phyloP scores from a whole-genome alignment of 305 asterid genomes.

The Lippia alba region DNA sequence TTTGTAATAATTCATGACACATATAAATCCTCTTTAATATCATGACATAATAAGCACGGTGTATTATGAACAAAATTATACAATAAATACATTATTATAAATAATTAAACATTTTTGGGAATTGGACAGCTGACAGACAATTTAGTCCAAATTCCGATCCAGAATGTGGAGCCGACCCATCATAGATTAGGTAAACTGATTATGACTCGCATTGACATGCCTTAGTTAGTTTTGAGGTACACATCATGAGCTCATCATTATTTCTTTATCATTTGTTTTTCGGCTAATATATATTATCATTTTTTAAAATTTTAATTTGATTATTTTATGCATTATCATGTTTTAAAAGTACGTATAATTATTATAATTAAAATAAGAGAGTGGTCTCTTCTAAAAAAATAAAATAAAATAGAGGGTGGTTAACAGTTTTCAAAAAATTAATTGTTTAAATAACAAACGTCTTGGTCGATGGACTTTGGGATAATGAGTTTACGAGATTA shows the following conservation, averaged over 20 bases:
- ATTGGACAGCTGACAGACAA: slow-evolving; percentile 23
- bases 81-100: not conserved
- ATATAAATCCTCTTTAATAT: not conserved
- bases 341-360: slow-evolving; percentile 2
- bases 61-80: not conserved
- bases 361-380: too few relatives aligned
- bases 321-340: not conserved
- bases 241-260: slow-evolving; percentile 1
- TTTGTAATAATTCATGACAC: not conserved
- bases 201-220: slow-evolving; percentile 21
- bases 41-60: too few relatives aligned
- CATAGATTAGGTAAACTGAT: not conserved
- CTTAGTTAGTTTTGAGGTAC: slow-evolving; percentile 13
- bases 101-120: slow-evolving; percentile 15
- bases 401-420: too few relatives aligned
- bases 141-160: slow-evolving; percentile 30
- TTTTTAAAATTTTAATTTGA: not conserved
- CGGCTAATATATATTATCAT: not conserved
- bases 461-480: too few relatives aligned
- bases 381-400: too few relatives aligned
- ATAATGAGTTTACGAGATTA: too few relatives aligned
- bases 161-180: slow-evolving; percentile 28
- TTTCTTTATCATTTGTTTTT: not conserved
- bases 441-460: not conserved
- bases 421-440: too few relatives aligned